These are phyloP conservation scores for Exophiala aquamarina DNA, from an alignment of 2,329 filamentous ascomycete genomes.

Conservation along the genomic window DNA sequence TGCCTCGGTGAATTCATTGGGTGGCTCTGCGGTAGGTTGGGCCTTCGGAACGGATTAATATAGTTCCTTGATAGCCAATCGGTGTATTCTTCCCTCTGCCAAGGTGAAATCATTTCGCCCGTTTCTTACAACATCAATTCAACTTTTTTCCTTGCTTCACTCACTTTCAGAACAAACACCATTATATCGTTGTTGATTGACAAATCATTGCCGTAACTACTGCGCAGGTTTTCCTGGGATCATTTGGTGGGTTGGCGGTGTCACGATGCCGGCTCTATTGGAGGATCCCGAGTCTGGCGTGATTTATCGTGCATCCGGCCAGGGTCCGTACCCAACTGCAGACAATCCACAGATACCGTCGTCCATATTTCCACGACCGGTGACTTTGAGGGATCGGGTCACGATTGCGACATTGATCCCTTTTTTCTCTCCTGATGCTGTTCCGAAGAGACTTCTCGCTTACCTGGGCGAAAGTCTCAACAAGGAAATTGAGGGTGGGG, in stretches of 20 bases:
- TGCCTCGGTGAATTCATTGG: too few relatives aligned
- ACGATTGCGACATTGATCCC: conserved; percentile 82
- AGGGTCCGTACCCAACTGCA: conserved; percentile 63
- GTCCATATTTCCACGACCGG: conserved; percentile 70
- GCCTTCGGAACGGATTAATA: too few relatives aligned
- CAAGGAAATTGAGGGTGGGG: conserved; percentile 86
- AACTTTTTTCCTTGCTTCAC: background rate
- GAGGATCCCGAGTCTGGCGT: conserved; percentile 72
- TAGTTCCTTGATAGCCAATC: too few relatives aligned
- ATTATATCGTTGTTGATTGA: background rate
- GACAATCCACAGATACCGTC: conserved; percentile 64
- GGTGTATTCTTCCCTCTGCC: too few relatives aligned
- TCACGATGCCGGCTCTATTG: conserved; percentile 71
- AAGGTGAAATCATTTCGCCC: background rate
- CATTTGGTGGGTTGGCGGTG: conserved; percentile 14
- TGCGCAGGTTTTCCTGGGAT: background rate
- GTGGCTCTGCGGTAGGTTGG: too few relatives aligned
- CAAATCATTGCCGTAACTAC: background rate
- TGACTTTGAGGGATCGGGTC: conserved; percentile 79
- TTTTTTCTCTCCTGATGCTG: conserved; percentile 72
- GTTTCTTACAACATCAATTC: background rate
- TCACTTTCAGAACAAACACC: background rate
- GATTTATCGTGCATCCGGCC: conserved; percentile 69
- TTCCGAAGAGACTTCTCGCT: conserved; percentile 71
- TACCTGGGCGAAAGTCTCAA: conserved; percentile 84